These are phyloP conservation scores for Talaromyces sp. DNA, from an alignment of 2,329 filamentous ascomycete genomes.

Conservation along the genomic window DNA sequence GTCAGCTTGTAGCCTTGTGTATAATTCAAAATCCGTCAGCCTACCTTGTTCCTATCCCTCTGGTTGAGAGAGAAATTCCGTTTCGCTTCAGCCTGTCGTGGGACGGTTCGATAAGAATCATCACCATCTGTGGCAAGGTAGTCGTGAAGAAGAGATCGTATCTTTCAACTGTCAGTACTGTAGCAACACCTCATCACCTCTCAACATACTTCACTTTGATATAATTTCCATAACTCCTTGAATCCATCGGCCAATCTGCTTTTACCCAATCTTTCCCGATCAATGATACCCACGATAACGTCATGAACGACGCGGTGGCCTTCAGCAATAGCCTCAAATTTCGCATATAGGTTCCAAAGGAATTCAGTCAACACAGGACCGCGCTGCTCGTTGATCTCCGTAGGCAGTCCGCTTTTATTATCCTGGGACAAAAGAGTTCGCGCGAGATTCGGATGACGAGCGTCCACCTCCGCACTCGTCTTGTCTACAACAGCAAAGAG, in stretches of 20 bases:
- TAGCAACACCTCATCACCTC: neutral
- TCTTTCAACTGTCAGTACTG: constrained; percentile 43
- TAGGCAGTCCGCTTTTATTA: constrained; percentile 57
- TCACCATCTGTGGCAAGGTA: constrained; percentile 92
- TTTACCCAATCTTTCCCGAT: constrained; percentile 67
- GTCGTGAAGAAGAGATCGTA: constrained; percentile 87
- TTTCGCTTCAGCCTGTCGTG: constrained; percentile 46
- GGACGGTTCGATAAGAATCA: constrained; percentile 56
- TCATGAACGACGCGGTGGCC: constrained; percentile 92
- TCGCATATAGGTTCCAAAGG: constrained; percentile 87
- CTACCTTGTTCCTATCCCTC: constrained; percentile 49
- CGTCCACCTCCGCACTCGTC: constrained; percentile 89
- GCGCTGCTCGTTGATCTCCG: constrained; percentile 70
- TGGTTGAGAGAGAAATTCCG: constrained; percentile 52
- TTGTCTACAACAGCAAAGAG: constrained; percentile 91
- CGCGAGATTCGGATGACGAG: constrained; percentile 81
- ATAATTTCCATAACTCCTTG: constrained; percentile 94
- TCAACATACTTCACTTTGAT: constrained; percentile 72
- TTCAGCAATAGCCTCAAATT: constrained; percentile 96
- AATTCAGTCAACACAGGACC: constrained; percentile 87
- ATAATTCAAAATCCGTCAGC: neutral
- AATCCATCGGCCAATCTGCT: constrained; percentile 79
- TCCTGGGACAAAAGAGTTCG: constrained; percentile 47
- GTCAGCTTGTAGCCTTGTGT: neutral
- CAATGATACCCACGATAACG: constrained; percentile 79